Evolutionary conservation across 2,329 filamentous ascomycete genomes (phyloP).

Genomic region (Thelonectria discophora): DNA sequence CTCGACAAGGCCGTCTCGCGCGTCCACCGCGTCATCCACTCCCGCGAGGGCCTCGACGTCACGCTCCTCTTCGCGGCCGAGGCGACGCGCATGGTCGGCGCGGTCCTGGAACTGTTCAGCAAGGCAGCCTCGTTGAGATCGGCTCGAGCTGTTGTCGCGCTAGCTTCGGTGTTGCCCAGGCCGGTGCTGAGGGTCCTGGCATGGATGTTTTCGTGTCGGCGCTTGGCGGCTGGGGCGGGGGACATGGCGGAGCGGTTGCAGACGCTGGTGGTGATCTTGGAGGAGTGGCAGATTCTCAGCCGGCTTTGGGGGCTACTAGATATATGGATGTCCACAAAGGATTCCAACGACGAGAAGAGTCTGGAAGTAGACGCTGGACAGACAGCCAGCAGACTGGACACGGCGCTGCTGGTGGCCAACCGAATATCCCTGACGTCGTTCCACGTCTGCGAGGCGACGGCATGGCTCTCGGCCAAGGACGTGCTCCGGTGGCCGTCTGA

Average conservation of each 20-base stretch:
- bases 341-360: not conserved
- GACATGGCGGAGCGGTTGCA: slow-evolving; percentile 10
- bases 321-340: slow-evolving; percentile 20
- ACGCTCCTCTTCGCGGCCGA: slow-evolving; percentile 20
- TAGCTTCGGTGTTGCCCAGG: slow-evolving; percentile 5
- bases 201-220: not conserved
- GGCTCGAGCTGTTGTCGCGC: not conserved
- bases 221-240: not conserved
- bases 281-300: slow-evolving; percentile 25
- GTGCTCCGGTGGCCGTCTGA: slow-evolving; percentile 15
- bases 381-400: not conserved
- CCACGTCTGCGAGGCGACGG: slow-evolving; percentile 19
- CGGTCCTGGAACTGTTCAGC: slow-evolving; percentile 10
- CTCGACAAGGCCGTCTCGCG: not conserved
- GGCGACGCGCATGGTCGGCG: slow-evolving; percentile 10
- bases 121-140: not conserved
- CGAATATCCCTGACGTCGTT: slow-evolving; percentile 9
- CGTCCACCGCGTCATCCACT: slow-evolving; percentile 7
- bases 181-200: not conserved
- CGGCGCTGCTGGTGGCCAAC: not conserved
- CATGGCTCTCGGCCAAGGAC: slow-evolving; percentile 4
- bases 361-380: not conserved
- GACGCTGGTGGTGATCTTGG: slow-evolving; percentile 13
- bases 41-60: slow-evolving; percentile 21
- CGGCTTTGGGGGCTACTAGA: slow-evolving; percentile 22